Evolutionary conservation across 257 asterid genomes (phyloP).

Genomic region (Scutellaria baicalensis): DNA sequence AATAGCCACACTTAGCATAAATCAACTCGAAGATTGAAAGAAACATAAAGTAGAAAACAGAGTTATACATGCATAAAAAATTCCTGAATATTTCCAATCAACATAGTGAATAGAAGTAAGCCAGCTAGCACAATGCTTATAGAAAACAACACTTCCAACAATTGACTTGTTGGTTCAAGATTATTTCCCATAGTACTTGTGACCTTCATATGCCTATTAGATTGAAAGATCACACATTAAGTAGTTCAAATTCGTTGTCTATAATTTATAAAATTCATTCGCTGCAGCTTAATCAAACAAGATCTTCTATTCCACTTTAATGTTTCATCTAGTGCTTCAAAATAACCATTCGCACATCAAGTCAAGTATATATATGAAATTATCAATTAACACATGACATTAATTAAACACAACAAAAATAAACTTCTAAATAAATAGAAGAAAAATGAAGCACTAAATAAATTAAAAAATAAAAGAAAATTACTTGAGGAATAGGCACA

Average conservation of each 20-base stretch:
- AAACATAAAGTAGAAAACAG: not conserved
- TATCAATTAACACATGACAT: too few species aligned
- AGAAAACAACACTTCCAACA: slow-evolving; percentile 52
- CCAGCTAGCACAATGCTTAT: slow-evolving; percentile 50
- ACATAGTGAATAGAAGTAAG: slow-evolving; percentile 47
- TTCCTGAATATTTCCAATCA: slow-evolving; percentile 64
- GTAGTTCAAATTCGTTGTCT: too few species aligned
- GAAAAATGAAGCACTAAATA: not conserved
- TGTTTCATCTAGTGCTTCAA: too few species aligned
- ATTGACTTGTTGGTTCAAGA: slow-evolving; percentile 53
- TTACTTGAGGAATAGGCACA: slow-evolving; percentile 61
- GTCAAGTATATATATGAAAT: too few species aligned
- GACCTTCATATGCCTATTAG: slow-evolving; percentile 51
- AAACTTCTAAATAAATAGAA: too few species aligned
- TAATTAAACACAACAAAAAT: too few species aligned
- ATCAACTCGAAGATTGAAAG: not conserved
- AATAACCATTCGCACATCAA: too few species aligned
- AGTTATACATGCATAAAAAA: not conserved
- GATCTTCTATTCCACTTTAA: too few species aligned
- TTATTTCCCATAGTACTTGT: slow-evolving; percentile 52
- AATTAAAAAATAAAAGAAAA: not conserved
- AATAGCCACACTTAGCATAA: not conserved
- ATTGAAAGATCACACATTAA: too few species aligned
- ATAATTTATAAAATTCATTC: too few species aligned
- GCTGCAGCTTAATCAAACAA: too few species aligned